Conservation (phyloP, 108 stramenopile genomes). For the Aurantiochytrium sp. region DNA sequence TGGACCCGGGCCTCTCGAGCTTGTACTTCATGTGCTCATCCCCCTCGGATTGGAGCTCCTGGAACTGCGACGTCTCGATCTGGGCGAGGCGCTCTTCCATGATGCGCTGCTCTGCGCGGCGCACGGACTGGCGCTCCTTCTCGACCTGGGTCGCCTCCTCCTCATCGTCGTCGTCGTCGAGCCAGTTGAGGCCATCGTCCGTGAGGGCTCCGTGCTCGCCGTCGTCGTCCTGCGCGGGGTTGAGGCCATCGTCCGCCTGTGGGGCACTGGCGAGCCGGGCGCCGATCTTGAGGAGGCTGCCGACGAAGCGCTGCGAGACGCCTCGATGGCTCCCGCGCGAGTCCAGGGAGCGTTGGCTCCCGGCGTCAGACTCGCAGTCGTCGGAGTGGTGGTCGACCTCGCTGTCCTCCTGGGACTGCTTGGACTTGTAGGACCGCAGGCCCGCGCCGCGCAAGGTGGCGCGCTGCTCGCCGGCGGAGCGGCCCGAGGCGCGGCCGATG, state of each 20-base stretch:
- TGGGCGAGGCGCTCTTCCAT: slow-evolving; percentile 1
- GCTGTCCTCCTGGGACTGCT: no score
- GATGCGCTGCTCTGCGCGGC: background rate
- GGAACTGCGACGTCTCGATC: background rate
- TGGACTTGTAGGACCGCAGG: background rate
- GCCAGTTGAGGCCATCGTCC: background rate
- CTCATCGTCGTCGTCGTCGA: background rate
- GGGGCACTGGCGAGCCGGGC: no score
- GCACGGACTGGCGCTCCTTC: background rate
- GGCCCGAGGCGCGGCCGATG: background rate
- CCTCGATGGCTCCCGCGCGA: no score
- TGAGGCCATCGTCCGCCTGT: no score
- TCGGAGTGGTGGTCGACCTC: no score
- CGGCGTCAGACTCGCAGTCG: no score
- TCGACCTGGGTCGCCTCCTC: background rate
- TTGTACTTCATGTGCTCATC: background rate
- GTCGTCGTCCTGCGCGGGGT: background rate
- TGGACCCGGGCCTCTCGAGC: background rate
- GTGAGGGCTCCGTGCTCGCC: background rate
- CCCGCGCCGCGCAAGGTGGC: background rate
- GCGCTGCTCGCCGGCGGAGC: background rate
- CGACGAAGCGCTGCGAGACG: no score
- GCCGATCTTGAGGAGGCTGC: no score
- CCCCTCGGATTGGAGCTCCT: background rate
- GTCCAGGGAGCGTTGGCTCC: no score